phyloP scores from a whole-genome alignment of 2,329 filamentous ascomycete genomes.

The Orbilia oligospora region DNA sequence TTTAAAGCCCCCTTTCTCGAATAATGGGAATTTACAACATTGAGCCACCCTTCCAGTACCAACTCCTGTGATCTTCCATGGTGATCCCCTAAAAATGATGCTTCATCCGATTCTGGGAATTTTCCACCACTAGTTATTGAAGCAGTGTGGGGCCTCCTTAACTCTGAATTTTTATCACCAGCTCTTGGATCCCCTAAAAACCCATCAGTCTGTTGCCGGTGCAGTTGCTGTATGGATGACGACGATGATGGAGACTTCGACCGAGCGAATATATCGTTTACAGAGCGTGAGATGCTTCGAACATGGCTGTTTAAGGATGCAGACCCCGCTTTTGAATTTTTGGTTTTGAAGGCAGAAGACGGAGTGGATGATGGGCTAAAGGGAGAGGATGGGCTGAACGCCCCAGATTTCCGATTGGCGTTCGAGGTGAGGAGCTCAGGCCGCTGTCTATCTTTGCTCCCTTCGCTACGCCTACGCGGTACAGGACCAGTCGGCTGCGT shows the following conservation, averaged over 20 bases:
- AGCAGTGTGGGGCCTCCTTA: conserved; percentile 49
- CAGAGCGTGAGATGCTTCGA: conserved; percentile 64
- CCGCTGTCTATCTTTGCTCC: conserved; percentile 60
- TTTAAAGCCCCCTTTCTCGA: conserved; percentile 63
- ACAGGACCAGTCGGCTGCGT: conserved; percentile 59
- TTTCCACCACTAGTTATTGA: conserved; percentile 44
- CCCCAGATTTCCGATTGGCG: conserved; percentile 56
- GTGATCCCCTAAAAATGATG: conserved; percentile 39
- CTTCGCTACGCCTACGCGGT: conserved; percentile 61
- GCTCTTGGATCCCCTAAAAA: conserved; percentile 51
- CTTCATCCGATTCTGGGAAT: conserved; percentile 55
- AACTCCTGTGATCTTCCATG: conserved; percentile 57
- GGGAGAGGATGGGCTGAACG: conserved; percentile 53
- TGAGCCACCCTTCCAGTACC: conserved; percentile 64
- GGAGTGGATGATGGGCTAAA: conserved; percentile 51
- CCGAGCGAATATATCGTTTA: conserved; percentile 65
- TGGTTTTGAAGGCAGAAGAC: conserved; percentile 40
- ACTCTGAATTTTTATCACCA: conserved; percentile 32
- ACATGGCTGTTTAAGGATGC: conserved; percentile 64
- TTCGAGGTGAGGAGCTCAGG: conserved; percentile 58
- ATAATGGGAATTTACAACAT: conserved; percentile 64
- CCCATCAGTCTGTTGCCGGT: conserved; percentile 59
- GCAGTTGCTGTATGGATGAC: conserved; percentile 14
- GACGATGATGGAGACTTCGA: conserved; percentile 62
- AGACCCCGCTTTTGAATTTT: conserved; percentile 56